These are phyloP conservation scores for Aspergillus viridinutans DNA, from an alignment of 2,329 filamentous ascomycete genomes.

Conservation along the genomic window DNA sequence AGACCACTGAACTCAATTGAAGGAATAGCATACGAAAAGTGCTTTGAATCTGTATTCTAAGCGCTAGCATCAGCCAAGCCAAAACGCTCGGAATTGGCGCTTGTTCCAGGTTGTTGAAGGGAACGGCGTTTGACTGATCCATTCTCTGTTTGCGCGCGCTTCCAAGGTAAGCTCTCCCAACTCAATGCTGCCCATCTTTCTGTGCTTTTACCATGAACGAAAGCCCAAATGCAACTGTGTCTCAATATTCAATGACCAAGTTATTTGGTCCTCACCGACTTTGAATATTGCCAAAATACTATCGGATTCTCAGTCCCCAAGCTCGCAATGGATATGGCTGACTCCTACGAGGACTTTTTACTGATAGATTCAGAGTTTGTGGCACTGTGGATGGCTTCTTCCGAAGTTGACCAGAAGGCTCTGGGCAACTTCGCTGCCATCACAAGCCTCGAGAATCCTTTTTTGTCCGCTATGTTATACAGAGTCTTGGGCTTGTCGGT, in stretches of 20 bases:
- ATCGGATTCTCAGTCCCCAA: not conserved
- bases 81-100: slow-evolving; percentile 12
- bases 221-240: not conserved
- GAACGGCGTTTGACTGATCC: slow-evolving; percentile 19
- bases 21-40: not conserved
- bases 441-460: slow-evolving; percentile 70
- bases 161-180: slow-evolving; percentile 24
- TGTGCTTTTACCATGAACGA: slow-evolving; percentile 8
- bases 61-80: slow-evolving; percentile 6
- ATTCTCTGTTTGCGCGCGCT: slow-evolving; percentile 23
- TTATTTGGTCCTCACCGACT: not conserved
- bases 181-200: slow-evolving; percentile 10
- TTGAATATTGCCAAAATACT: not conserved
- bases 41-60: not conserved
- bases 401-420: slow-evolving; percentile 96
- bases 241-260: not conserved
- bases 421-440: slow-evolving; percentile 81
- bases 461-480: slow-evolving; percentile 73
- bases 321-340: slow-evolving; percentile 21
- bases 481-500: slow-evolving; percentile 89
- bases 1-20: not conserved
- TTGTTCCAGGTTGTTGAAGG: slow-evolving; percentile 25
- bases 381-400: slow-evolving; percentile 74
- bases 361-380: slow-evolving; percentile 29
- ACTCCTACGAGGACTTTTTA: slow-evolving; percentile 24